Evolutionary conservation across 192 early-diverging fungal species (phyloP).

Genomic region (Coemansia sp.): DNA sequence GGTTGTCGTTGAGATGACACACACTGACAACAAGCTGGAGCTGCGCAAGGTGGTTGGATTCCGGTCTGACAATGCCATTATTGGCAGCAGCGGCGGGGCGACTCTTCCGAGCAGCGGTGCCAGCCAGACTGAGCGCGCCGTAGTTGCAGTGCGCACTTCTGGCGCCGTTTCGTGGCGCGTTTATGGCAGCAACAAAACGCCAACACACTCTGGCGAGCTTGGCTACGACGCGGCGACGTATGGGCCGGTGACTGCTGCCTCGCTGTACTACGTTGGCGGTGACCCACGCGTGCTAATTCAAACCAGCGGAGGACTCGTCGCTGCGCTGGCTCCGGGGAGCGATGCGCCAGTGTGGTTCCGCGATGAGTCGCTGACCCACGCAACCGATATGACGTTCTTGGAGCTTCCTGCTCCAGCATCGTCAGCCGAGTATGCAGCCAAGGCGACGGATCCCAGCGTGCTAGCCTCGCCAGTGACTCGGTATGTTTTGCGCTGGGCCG

Average conservation of each 20-base stretch:
- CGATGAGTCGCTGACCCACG: slow-evolving; percentile 81
- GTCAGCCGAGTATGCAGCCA: slow-evolving; percentile 39
- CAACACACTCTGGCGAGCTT: slow-evolving; percentile 24
- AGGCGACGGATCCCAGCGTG: slow-evolving; percentile 56
- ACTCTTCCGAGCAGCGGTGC: not conserved
- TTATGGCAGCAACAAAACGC: slow-evolving; percentile 17
- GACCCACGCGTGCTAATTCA: slow-evolving; percentile 55
- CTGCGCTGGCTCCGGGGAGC: slow-evolving; percentile 54
- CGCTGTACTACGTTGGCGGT: slow-evolving; percentile 16
- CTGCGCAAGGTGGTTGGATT: slow-evolving; percentile 47
- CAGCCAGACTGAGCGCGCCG: slow-evolving; percentile 2
- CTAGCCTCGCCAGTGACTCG: slow-evolving; percentile 61
- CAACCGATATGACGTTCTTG: slow-evolving; percentile 70
- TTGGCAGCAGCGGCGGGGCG: slow-evolving; percentile 14
- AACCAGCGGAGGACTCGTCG: slow-evolving; percentile 63
- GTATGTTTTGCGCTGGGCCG: slow-evolving; percentile 65
- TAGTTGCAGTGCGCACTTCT: slow-evolving; percentile 14
- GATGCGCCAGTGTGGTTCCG: slow-evolving; percentile 71
- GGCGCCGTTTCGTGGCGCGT: slow-evolving; percentile 31
- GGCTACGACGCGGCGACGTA: slow-evolving; percentile 44
- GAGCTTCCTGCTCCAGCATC: slow-evolving; percentile 73
- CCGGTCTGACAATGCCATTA: slow-evolving; percentile 13
- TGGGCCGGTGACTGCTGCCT: slow-evolving; percentile 34
- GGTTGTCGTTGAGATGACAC: slow-evolving; percentile 48
- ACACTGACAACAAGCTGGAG: slow-evolving; percentile 24